Percentiles rank a stretch among this genome's conserved stretches.
These are phyloP conservation scores for Drechslerella coelobrocha DNA, from an alignment of 2,329 filamentous ascomycete species.

Conservation along the genomic window DNA sequence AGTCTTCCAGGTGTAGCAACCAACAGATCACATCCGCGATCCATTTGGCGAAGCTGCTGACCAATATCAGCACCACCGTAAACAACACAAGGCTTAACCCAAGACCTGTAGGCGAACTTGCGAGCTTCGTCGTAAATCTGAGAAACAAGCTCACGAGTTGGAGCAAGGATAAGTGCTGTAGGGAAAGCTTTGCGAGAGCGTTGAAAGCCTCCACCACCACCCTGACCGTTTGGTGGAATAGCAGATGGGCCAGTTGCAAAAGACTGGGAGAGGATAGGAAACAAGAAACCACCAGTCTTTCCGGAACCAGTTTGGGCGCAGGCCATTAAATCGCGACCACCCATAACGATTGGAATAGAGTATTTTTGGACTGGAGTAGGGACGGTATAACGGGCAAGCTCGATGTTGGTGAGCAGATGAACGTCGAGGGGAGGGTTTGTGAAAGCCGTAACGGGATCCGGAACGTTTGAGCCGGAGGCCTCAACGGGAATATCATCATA, in stretches of 20 bases:
- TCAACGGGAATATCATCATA: slow-evolving; percentile 99
- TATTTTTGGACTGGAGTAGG: slow-evolving; percentile 99
- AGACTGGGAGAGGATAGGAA: slow-evolving; percentile 97
- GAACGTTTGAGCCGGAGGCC: slow-evolving; percentile 90
- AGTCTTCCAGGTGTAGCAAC: slow-evolving; percentile 97
- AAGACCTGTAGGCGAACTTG: slow-evolving; percentile 98
- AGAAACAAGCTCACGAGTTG: slow-evolving; percentile 96
- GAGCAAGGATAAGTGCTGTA: slow-evolving; percentile 92
- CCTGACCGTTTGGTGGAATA: slow-evolving; percentile 63
- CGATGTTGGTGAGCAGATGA: slow-evolving; percentile 90
- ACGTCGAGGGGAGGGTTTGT: slow-evolving; percentile 94
- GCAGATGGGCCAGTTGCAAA: slow-evolving; percentile 85
- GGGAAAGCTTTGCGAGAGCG: slow-evolving; percentile 98
- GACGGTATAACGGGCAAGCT: slow-evolving; percentile 89
- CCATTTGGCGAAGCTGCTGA: slow-evolving; percentile 96
- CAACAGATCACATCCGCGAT: slow-evolving; percentile 94
- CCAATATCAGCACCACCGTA: slow-evolving; percentile 99
- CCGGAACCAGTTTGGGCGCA: slow-evolving; percentile 98
- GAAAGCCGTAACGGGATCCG: slow-evolving; percentile 88
- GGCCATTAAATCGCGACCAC: slow-evolving; percentile 96
- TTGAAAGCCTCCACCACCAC: slow-evolving; percentile 74
- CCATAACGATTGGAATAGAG: slow-evolving; percentile 98
- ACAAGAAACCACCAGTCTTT: slow-evolving; percentile 99
- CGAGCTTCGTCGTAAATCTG: slow-evolving; percentile 97
- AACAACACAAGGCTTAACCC: slow-evolving; percentile 97